Base-by-base conservation (phyloP, 495 filamentous ascomycete species). In the Hypomontagnella monticulosa region DNA sequence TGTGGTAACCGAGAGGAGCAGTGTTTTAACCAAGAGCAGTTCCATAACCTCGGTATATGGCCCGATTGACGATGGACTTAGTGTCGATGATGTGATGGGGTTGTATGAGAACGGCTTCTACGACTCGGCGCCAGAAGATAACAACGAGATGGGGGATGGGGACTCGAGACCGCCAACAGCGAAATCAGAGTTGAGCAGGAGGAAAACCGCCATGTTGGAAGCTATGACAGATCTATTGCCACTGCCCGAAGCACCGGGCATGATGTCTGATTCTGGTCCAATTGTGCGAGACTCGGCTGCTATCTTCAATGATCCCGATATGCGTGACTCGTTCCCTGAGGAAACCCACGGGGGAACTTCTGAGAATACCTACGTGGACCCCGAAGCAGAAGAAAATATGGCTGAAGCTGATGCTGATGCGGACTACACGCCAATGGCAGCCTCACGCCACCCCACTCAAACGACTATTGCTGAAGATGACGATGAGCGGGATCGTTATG, bases 71-170 rank as follows among this genome's bases (percentile, higher is more conserved):
- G 89, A 86, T 57, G 88, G 86, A 4, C 89, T 93, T 82, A 96
- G 89, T 61, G 85, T 97, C 2, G 93, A 98, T 66, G 93, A 97
- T 79, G 89, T 92, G 6, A 95, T 97, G 76, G 91, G 89, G 12
- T 93, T 97, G 90, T 97, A 97, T 72, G 89, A 91, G 54, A 87
- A 89, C 64, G 92, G 93, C 0, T 94, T 95, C 77, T 81, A 81
- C 54, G 84, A 86, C 55, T 76, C 77, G 18, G 79, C 76, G 18
- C 59, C 76, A 9, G 75, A 79, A 23, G 76, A 77, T 19, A 70
- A 76, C 5, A 61, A 76, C 46, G 73, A 78, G 7, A 73, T 75
- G 16, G 70, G 76, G 15, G 75, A 80, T 32, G 70, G 76, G 15
- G 75, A 80, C 32, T 62, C 60, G 1, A 62, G 64, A 30, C 66